Base-by-base conservation (phyloP, 2,329 filamentous ascomycete genomes). In the Aspergillus transmontanensis region DNA sequence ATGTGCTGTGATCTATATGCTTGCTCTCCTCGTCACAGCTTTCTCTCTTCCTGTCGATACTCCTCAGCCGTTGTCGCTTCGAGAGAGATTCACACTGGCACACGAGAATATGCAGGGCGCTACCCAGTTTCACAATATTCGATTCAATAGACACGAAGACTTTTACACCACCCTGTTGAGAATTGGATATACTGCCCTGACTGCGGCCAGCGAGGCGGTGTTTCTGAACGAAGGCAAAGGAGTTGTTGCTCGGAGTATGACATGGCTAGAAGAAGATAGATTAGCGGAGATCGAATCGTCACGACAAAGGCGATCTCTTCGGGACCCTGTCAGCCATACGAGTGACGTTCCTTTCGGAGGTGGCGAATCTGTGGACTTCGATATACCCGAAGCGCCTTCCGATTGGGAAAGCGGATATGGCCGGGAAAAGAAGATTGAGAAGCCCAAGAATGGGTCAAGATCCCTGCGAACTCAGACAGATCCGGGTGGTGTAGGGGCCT, bases 71-170 rank as follows among this genome's bases (percentile, higher is more conserved):
- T 70, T 80, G 32, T 82, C 83, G 1, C 76, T 86, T 59, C 78
- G 77, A 43, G 86, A 92, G 71, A 85, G 93, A 54, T 81, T 96
- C 30, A 74, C 79, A 1, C 83, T 86, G 57, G 94, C 94, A 0
- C 93, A 96, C 72, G 87, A 87, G 56, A 98, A 98, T 69, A 90
- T 98, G 84, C 94, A 97, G 78, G 94, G 94, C 2, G 95, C 95
- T 63, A 87, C 94, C 3, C 93, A 95, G 14, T 84, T 97, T 26
- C 90, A 91, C 1, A 89, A 90, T 45, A 87, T 97, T 43, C 87
- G 89, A 14, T 87, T 98, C 60, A 92, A 89, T 50, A 89, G 91
- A 82, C 89, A 93, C 60, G 96, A 98, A 83, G 95, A 99, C 75
- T 97, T 98, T 74, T 99, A 98, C 75, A 96, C 93, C 0, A 91